Evolutionary conservation across 306 rosid genomes (phyloP).

Genomic region (Cyclanthera cordifolia): DNA sequence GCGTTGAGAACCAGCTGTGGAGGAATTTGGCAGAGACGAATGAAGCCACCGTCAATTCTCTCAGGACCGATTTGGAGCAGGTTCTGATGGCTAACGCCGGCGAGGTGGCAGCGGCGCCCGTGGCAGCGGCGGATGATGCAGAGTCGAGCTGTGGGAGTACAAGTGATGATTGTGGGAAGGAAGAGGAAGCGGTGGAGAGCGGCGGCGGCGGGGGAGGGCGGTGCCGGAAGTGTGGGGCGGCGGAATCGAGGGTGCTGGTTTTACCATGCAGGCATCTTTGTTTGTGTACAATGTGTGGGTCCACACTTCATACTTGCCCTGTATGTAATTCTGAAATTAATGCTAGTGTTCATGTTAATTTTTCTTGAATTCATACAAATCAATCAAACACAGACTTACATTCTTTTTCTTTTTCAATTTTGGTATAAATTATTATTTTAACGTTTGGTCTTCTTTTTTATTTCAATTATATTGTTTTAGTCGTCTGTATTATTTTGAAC

Average conservation of each 20-base stretch:
- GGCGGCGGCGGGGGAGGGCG: neutral
- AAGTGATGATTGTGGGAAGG: too few relatives aligned
- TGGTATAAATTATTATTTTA: too few relatives aligned
- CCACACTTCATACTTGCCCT: conserved; percentile 57
- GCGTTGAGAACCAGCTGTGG: conserved; percentile 70
- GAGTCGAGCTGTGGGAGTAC: conserved; percentile 68
- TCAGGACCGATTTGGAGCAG: conserved; percentile 51
- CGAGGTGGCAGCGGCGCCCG: conserved; percentile 6
- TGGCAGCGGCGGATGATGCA: conserved; percentile 26
- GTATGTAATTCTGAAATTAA: conserved; percentile 53
- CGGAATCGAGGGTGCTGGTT: conserved; percentile 61
- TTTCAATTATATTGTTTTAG: too few relatives aligned
- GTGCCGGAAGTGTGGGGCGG: conserved; percentile 54
- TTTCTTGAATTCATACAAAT: conserved; percentile 24
- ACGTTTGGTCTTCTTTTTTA: too few relatives aligned
- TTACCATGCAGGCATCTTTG: conserved; percentile 91
- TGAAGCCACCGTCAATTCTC: conserved; percentile 66
- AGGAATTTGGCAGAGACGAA: conserved; percentile 61
- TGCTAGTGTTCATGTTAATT: conserved; percentile 78
- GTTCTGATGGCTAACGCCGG: conserved; percentile 40
- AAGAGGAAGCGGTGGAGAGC: too few relatives aligned
- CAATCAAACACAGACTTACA: neutral
- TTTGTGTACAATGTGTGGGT: conserved; percentile 69
- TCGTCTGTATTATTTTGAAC: too few relatives aligned
- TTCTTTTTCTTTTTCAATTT: neutral